A percentile compares a stretch with the other conserved stretches of the same genome.
These are phyloP conservation scores for Physaria fendleri DNA, from an alignment of 345 rosid species.

Conservation along the genomic window DNA sequence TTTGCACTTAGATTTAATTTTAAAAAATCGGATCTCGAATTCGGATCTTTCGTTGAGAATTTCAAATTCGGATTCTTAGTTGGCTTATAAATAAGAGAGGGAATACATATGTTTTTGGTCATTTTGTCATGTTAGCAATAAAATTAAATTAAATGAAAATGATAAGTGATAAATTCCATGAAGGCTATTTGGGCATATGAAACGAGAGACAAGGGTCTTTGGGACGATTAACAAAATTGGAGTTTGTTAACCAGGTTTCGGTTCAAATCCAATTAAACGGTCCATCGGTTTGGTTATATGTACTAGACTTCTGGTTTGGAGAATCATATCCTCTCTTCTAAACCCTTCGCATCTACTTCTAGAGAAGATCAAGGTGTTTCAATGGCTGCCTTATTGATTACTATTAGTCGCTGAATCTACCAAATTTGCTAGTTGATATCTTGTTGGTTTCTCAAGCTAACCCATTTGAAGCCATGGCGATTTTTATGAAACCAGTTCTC, in stretches of 20 bases:
- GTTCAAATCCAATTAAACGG: not conserved
- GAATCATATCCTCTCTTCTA: not conserved
- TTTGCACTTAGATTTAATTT: too few species aligned
- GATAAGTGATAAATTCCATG: too few species aligned
- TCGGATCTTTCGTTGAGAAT: too few species aligned
- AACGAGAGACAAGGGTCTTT: too few species aligned
- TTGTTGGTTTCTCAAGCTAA: not conserved
- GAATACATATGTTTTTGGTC: too few species aligned
- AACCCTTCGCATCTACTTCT: not conserved
- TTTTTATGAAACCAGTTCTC: conserved; percentile 24
- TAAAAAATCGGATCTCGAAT: too few species aligned
- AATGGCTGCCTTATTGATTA: not conserved
- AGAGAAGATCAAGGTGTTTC: not conserved
- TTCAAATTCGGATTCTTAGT: too few species aligned
- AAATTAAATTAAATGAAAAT: too few species aligned
- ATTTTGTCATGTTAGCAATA: too few species aligned
- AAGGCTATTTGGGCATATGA: too few species aligned
- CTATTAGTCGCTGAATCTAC: not conserved
- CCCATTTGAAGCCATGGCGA: conserved; percentile 16
- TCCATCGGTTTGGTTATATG: conserved; percentile 5
- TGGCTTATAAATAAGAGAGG: too few species aligned
- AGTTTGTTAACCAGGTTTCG: not conserved
- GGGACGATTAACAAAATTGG: too few species aligned
- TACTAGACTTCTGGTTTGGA: not conserved
- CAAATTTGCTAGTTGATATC: not conserved